phyloP scores from a whole-genome alignment of 495 filamentous ascomycete species.

The Neurospora sp. region DNA sequence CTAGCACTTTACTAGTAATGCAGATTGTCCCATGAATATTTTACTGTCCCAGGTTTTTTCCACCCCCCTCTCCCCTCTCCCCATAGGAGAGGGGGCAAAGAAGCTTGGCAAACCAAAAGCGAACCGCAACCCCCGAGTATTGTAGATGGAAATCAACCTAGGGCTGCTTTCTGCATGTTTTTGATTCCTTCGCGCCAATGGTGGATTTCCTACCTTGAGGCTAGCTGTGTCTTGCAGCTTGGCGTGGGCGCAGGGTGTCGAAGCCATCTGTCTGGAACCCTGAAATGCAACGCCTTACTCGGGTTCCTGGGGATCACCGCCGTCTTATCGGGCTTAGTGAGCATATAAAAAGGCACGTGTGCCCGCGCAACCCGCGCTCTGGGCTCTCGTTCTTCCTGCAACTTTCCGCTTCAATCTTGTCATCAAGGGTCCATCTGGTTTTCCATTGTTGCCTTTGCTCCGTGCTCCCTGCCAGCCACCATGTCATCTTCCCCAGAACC shows the following conservation, averaged over 20 bases:
- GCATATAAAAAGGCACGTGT: neutral
- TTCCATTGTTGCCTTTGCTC: neutral
- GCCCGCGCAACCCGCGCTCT: neutral
- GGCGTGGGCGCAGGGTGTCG: neutral
- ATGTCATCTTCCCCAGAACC: neutral
- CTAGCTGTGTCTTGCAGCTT: neutral
- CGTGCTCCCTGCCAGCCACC: neutral
- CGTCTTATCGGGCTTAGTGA: neutral
- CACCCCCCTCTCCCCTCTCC: too few relatives aligned
- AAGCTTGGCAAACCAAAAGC: too few relatives aligned
- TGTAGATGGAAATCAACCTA: neutral
- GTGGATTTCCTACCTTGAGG: neutral
- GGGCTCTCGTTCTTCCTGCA: neutral
- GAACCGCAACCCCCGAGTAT: too few relatives aligned
- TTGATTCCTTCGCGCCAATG: neutral
- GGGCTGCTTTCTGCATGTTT: neutral
- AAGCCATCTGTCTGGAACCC: neutral
- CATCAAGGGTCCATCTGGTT: neutral
- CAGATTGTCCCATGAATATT: too few relatives aligned
- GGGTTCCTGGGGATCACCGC: neutral
- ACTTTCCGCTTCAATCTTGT: neutral
- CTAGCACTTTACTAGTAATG: too few relatives aligned
- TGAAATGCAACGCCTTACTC: neutral
- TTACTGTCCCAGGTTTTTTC: too few relatives aligned
- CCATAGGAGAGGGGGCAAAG: too few relatives aligned